Evolutionary conservation across 345 rosid species (phyloP).

Genomic region (Psidium friedrichsthalianum): DNA sequence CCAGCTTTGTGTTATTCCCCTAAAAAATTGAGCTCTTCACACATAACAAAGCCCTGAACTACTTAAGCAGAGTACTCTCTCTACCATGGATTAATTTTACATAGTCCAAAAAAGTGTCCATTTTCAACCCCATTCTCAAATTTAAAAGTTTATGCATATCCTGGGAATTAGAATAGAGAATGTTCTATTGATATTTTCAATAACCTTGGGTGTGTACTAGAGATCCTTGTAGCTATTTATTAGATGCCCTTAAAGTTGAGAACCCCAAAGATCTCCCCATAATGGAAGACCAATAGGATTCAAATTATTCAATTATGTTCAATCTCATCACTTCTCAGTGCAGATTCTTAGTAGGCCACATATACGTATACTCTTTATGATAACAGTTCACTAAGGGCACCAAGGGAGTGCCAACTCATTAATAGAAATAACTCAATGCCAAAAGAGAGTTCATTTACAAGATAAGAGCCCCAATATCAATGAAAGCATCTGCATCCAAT

Average conservation of each 20-base stretch:
- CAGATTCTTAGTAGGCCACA: neutral
- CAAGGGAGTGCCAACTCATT: neutral
- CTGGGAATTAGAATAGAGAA: neutral
- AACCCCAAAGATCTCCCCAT: neutral
- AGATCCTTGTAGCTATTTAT: neutral
- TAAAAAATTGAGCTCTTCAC: neutral
- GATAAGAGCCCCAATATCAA: neutral
- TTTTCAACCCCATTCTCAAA: neutral
- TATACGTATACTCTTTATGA: neutral
- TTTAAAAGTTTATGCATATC: neutral
- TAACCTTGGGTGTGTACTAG: neutral
- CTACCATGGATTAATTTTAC: neutral
- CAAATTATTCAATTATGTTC: neutral
- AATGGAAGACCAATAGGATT: neutral
- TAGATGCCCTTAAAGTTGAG: neutral
- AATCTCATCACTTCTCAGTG: neutral
- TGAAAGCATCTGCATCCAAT: neutral
- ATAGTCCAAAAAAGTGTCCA: neutral
- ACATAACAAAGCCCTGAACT: neutral
- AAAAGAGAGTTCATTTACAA: neutral
- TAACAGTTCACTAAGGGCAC: neutral
- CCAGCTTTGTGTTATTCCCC: neutral
- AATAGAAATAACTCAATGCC: neutral
- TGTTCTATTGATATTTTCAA: neutral
- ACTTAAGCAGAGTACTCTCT: neutral